A percentile compares a stretch with the other conserved stretches of the same genome.
phyloP scores from a whole-genome alignment of 73 alveolate species.

The Urostyla sp. region DNA sequence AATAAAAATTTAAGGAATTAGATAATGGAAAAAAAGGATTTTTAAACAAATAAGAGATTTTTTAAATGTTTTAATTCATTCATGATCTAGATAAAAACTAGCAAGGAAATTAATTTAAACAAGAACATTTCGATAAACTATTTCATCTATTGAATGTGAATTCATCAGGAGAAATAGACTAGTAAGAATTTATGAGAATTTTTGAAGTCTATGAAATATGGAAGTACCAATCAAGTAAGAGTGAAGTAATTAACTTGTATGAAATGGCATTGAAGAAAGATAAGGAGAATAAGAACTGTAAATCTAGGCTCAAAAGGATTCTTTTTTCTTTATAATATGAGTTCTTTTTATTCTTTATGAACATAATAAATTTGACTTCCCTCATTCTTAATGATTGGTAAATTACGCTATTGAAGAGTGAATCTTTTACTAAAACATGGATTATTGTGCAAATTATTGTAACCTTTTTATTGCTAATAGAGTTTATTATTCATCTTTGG shows the following conservation, averaged over 20 bases:
- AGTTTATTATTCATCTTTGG: too few species aligned
- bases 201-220: conserved; percentile 66
- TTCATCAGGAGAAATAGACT: conserved; percentile 29
- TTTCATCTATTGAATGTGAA: conserved; percentile 19
- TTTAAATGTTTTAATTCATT: conserved; percentile 34
- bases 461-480: too few species aligned
- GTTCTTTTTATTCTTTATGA: too few species aligned
- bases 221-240: conserved; percentile 10
- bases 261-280: conserved; percentile 4
- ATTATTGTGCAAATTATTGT: too few species aligned
- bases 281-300: too few species aligned
- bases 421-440: too few species aligned
- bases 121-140: conserved; percentile 43
- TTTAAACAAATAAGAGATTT: conserved; percentile 27
- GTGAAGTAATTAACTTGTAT: too few species aligned
- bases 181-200: conserved; percentile 54
- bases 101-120: not conserved
- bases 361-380: too few species aligned
- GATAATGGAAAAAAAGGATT: conserved; percentile 61
- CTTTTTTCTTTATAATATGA: too few species aligned
- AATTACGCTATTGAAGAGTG: too few species aligned
- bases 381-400: too few species aligned
- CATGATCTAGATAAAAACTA: conserved; percentile 26
- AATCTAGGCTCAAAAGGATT: too few species aligned
- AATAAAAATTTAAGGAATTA: conserved; percentile 15